Conservation (phyloP, 1,139 yeast species). For the Blastobotrys malaysiensis region DNA sequence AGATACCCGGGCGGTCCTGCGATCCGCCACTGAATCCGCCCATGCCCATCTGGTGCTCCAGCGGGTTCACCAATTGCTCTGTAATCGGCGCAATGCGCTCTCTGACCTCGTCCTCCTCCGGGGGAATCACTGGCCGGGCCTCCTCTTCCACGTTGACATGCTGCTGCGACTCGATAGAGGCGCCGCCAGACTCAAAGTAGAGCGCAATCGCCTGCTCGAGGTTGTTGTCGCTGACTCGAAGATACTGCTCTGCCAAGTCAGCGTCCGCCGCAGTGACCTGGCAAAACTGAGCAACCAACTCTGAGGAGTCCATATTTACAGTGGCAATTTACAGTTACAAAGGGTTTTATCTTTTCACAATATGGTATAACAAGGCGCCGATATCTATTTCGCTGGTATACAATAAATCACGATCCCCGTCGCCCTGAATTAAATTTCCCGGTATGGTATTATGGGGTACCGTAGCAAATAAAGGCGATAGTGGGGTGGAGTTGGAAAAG, state of each 20-base stretch:
- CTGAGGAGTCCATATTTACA: conserved; percentile 36
- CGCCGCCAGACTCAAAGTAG: conserved; percentile 68
- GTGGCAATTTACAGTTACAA: not conserved
- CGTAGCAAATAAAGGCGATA: no score
- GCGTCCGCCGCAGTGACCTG: conserved; percentile 80
- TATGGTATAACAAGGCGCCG: no score
- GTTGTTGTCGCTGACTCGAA: conserved; percentile 74
- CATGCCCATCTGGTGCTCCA: conserved; percentile 15
- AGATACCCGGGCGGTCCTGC: conserved; percentile 31
- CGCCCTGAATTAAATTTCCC: no score
- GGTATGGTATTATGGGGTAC: no score
- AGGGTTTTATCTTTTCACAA: not conserved
- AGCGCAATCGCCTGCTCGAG: conserved; percentile 82
- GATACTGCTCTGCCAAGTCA: conserved; percentile 65
- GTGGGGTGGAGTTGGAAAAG: not conserved
- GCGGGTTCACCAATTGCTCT: conserved; percentile 64
- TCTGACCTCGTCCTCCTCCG: conserved; percentile 54
- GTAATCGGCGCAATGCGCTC: conserved; percentile 76
- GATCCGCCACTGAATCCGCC: conserved; percentile 8
- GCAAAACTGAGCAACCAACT: conserved; percentile 63
- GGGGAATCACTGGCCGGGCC: conserved; percentile 15
- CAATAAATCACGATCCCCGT: no score
- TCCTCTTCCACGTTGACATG: conserved; percentile 13
- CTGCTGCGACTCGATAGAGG: conserved; percentile 33
- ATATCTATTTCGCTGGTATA: no score